Conservation (phyloP, 768 basidiomycete species). For the Auriscalpium microsporum region DNA sequence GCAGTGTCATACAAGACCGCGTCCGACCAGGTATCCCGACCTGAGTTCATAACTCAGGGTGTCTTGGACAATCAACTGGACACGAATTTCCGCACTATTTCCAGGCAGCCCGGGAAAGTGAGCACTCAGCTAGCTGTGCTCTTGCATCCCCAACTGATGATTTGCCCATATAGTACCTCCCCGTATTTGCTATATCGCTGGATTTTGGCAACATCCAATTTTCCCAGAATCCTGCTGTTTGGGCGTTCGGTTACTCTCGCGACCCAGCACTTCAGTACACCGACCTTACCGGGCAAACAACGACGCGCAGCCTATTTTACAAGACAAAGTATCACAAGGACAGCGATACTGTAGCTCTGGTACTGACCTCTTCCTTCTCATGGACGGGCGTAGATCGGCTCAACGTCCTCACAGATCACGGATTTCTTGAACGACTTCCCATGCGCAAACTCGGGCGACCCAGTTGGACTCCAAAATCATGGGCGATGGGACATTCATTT, state of each 20-base stretch:
- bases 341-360: background rate
- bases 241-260: background rate
- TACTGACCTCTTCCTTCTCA: background rate
- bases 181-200: background rate
- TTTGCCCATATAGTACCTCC: background rate
- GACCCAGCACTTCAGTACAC: background rate
- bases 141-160: background rate
- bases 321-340: background rate
- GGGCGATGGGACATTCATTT: background rate
- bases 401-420: background rate
- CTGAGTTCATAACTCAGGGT: background rate
- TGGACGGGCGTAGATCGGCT: background rate
- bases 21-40: background rate
- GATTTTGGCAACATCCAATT: background rate
- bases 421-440: background rate
- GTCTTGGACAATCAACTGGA: background rate
- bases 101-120: background rate
- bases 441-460: background rate
- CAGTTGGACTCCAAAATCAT: background rate
- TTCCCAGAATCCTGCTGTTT: background rate
- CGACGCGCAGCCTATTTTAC: background rate
- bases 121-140: background rate
- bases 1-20: background rate
- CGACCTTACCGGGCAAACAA: background rate
- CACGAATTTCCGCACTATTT: background rate